Evolutionary conservation across 2,329 filamentous ascomycete species (phyloP), one percentile per base, ranked within the genome.

Genomic region (Cordyceps pruinosa): DNA sequence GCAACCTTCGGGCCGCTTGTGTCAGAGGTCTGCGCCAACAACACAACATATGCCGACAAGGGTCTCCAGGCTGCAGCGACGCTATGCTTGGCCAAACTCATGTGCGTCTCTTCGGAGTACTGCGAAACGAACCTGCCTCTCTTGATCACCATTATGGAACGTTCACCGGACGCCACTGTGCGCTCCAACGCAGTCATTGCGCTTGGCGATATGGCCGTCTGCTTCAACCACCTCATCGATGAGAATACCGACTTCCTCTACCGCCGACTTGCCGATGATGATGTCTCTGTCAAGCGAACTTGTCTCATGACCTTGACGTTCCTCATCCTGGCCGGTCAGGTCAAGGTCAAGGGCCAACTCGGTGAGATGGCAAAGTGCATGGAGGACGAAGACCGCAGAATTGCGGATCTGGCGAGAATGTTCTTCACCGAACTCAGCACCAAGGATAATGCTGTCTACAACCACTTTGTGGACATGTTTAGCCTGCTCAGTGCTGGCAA

Each of bases 401-500:
- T 97, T 61, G 89, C 92, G 1, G 94, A 99, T 68, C 81, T 99
- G 67, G 90, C 91, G 15, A 82, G 90, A 59, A 97, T 97, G 93
- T 99, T 99, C 83, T 99, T 99, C 73, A 93, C 90, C 0, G 94
- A 99, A 73, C 81, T 99, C 56, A 91, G 92, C 60, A 96, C 91
- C 64, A 99, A 99, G 77, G 94, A 99, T 70, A 99, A 99, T 68
- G 94, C 94, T 2, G 90, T 99, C 2, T 99, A 99, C 73, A 99
- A 99, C 70, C 93, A 99, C 75, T 99, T 99, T 73, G 91, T 99
- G 28, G 94, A 99, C 69, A 97, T 99, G 90, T 99, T 99, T 73
- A 93, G 89, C 68, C 75, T 97, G 62, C 78, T 99, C 47, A 94
- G 89, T 58, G 88, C 91, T 0, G 93, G 83, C 54, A 83, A 79